phyloP scores from a whole-genome alignment of 352 stramenopile species.

The Globisporangium abappressorium region DNA sequence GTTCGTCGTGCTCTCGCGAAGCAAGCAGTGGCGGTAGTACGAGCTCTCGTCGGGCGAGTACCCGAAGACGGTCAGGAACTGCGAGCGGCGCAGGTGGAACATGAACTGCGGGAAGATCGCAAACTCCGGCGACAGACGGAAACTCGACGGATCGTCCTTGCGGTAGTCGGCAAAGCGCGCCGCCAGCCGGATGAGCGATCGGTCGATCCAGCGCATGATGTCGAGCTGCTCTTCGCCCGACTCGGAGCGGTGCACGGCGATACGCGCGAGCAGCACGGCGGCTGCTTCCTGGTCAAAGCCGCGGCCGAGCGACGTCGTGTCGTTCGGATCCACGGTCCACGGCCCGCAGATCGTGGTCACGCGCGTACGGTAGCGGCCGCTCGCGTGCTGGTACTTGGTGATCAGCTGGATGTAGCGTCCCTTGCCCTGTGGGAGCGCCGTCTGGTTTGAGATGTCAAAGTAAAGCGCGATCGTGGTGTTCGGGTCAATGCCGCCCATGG shows the following conservation, averaged over 20 bases:
- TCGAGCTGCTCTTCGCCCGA: constrained; percentile 84
- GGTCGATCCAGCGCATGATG: constrained; percentile 92
- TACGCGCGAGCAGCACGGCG: constrained; percentile 94
- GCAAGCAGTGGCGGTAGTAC: constrained; percentile 95
- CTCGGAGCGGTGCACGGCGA: constrained; percentile 85
- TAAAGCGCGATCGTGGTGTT: constrained; percentile 98
- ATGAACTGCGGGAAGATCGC: constrained; percentile 99
- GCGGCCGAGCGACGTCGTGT: constrained; percentile 90
- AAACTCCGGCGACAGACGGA: constrained; percentile 97
- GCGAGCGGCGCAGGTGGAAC: constrained; percentile 98
- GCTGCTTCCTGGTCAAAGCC: constrained; percentile 99
- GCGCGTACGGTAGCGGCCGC: constrained; percentile 93
- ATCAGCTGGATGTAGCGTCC: constrained; percentile 97
- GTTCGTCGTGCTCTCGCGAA: constrained; percentile 97
- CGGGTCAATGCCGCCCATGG: constrained; percentile 96
- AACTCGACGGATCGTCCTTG: constrained; percentile 97
- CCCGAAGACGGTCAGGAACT: constrained; percentile 99
- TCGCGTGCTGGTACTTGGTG: constrained; percentile 98
- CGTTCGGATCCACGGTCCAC: constrained; percentile 92
- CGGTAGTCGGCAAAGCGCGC: constrained; percentile 99
- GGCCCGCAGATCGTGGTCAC: constrained; percentile 97
- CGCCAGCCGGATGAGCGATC: constrained; percentile 97
- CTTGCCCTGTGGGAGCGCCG: constrained; percentile 74
- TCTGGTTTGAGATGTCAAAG: constrained; percentile 96
- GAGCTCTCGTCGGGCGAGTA: constrained; percentile 98